Percentiles rank a stretch among this genome's conserved stretches.
Evolutionary conservation across 225 moss, liverwort and hornwort genomes (phyloP).

Genomic region (Takakia lepidozioides): DNA sequence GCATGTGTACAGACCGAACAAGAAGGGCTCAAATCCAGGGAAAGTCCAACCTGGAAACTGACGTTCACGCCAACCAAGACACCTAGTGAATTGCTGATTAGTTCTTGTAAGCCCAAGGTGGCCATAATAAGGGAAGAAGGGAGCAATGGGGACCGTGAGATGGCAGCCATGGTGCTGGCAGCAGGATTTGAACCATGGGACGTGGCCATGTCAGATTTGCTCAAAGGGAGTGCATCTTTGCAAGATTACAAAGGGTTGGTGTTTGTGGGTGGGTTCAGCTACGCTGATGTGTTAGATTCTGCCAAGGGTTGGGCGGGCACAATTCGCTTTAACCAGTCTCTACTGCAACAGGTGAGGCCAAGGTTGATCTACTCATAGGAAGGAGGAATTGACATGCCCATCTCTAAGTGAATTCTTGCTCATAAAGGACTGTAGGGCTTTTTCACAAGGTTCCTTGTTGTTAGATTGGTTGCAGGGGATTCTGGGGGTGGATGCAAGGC

Average conservation of each 20-base stretch:
- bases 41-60: constrained; percentile 67
- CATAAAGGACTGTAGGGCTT: too few relatives aligned
- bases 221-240: constrained; percentile 50
- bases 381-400: too few relatives aligned
- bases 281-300: constrained; percentile 95
- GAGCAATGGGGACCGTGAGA: constrained; percentile 95
- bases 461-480: too few relatives aligned
- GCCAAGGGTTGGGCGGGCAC: constrained; percentile 99
- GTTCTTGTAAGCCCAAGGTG: constrained; percentile 65
- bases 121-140: constrained; percentile 97
- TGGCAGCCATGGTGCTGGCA: constrained; percentile 89
- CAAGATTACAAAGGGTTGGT: constrained; percentile 66
- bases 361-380: too few relatives aligned
- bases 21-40: constrained; percentile 62
- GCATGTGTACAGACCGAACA: constrained; percentile 86
- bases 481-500: too few relatives aligned
- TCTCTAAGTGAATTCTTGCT: too few relatives aligned
- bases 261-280: constrained; percentile 97
- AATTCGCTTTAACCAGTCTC: constrained; percentile 68
- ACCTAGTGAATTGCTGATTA: constrained; percentile 40
- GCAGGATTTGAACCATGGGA: constrained; percentile 99
- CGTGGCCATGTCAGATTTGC: constrained; percentile 90
- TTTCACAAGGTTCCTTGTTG: too few relatives aligned
- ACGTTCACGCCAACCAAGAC: constrained; percentile 70
- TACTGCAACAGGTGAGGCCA: constrained; percentile 66